phyloP scores from a whole-genome alignment of 1,284 basidiomycete species.

The Calocybe gambosa region DNA sequence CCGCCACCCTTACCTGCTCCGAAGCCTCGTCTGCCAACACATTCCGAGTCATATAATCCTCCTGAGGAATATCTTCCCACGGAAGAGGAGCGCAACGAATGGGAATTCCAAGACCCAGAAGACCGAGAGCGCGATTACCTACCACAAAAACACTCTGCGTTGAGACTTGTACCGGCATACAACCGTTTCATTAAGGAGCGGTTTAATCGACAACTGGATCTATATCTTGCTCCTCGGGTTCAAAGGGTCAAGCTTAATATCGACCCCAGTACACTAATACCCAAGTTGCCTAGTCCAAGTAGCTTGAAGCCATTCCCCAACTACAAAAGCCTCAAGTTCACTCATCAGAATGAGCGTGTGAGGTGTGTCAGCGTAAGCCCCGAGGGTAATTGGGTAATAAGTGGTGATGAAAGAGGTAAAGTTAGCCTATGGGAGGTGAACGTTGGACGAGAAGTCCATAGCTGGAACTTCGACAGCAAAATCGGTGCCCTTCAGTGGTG shows the following conservation, averaged over 20 bases:
- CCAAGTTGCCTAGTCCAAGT: conserved; percentile 91
- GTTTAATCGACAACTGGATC: conserved; percentile 91
- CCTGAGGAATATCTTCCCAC: conserved; percentile 97
- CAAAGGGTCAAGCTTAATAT: conserved; percentile 85
- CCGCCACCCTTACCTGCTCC: conserved; percentile 89
- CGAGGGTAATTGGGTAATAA: conserved; percentile 87
- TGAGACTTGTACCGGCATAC: conserved; percentile 92
- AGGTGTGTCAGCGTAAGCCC: conserved; percentile 81
- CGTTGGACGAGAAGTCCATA: conserved; percentile 85
- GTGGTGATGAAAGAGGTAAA: conserved; percentile 86
- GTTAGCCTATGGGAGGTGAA: conserved; percentile 94
- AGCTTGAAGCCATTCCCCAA: conserved; percentile 95
- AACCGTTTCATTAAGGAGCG: conserved; percentile 90
- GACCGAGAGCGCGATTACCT: conserved; percentile 90
- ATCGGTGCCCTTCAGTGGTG: conserved; percentile 93
- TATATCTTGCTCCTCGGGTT: conserved; percentile 95
- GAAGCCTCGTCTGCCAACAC: conserved; percentile 83
- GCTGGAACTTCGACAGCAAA: conserved; percentile 80
- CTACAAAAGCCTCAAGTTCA: conserved; percentile 70
- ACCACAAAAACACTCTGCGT: conserved; percentile 79
- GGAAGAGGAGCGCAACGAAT: conserved; percentile 77
- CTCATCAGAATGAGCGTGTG: conserved; percentile 67
- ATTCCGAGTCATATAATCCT: conserved; percentile 97
- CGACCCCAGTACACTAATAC: conserved; percentile 87
- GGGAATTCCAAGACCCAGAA: conserved; percentile 83